These are phyloP conservation scores for Candida wancherniae DNA, from an alignment of 805 yeast genomes.

Conservation along the genomic window DNA sequence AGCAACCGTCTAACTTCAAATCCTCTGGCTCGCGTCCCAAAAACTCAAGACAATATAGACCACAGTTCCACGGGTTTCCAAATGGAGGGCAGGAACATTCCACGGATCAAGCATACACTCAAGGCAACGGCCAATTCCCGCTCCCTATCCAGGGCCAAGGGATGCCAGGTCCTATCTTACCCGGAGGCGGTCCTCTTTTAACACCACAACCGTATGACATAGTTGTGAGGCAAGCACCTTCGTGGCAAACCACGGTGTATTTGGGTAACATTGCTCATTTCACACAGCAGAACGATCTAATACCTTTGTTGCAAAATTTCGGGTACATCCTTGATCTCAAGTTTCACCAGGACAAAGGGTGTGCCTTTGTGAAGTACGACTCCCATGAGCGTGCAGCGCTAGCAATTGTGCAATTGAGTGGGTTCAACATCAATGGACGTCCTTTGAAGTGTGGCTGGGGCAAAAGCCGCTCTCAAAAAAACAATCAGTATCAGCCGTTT, in stretches of 20 bases:
- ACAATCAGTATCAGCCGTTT: constrained; percentile 1
- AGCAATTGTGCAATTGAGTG: constrained; percentile 75
- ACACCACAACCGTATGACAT: constrained; percentile 61
- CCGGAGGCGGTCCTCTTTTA: constrained; percentile 22
- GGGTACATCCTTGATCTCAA: constrained; percentile 81
- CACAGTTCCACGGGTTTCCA: constrained; percentile 3
- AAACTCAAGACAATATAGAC: constrained; percentile 5
- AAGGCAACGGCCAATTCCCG: constrained; percentile 1
- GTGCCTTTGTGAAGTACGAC: constrained; percentile 85
- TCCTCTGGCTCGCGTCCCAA: constrained; percentile 3
- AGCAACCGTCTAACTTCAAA: constrained; percentile 28
- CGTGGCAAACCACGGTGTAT: constrained; percentile 82
- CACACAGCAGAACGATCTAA: constrained; percentile 66
- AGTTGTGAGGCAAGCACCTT: constrained; percentile 73
- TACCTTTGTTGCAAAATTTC: constrained; percentile 70
- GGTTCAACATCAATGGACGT: constrained; percentile 70
- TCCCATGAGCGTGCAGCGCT: constrained; percentile 85
- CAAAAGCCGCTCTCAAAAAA: constrained; percentile 39
- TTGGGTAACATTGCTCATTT: constrained; percentile 79
- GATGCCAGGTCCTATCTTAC: constrained; percentile 5
- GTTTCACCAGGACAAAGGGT: constrained; percentile 75
- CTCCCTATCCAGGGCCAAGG: too few relatives aligned
- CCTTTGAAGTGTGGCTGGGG: constrained; percentile 88
- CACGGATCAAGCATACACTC: too few relatives aligned
- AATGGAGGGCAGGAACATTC: background rate